Evolutionary conservation across 1,284 basidiomycete species (phyloP), one percentile per base, ranked within the genome.

Genomic region (Leccinum fallax): DNA sequence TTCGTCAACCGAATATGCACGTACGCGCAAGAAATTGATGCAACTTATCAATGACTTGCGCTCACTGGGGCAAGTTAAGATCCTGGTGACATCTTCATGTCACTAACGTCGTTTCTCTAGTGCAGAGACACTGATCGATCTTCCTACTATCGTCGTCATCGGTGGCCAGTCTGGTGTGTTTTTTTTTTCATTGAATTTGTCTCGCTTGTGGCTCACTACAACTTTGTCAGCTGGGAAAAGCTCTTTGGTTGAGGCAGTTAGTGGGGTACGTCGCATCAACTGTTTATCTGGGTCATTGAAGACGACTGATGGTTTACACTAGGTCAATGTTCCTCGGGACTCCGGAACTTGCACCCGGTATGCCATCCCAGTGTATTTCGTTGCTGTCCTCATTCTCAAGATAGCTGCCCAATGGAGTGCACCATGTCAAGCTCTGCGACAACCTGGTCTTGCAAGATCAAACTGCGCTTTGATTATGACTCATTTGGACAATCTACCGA

Each of bases 321-420:
- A 87, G 86, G 83, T 87, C 46, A 82, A 74, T 51, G 85, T 87
- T 24, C 85, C 85, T 16, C 75, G 85, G 16, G 85, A 86, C 46
- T 81, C 79, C 48, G 83, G 83, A 16, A 87, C 85, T 0, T 87
- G 85, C 60, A 87, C 85, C 0, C 75, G 85, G 85, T 83, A 51
- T 26, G 65, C 62, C 3, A 36, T 24, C 19, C n/a, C 0, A 32
- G 34, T 40, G 9, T 3, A n/a, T 32, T 38, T 34, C 10, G 19
- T 40, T 48, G 34, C 24, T n/a, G 2, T 53, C 8, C 53, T 64
- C 58, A 63, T 36, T 15, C 15, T 46, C 28, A 0, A 11, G 59
- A 59, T 58, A 87, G 85, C 54, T 87, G 85, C 61, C 85, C 85
- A 0, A 84, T 82, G 79, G 82, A 86, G 59, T 85, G 83, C 59